Evolutionary conservation across 2,329 filamentous ascomycete species (phyloP).

Genomic region (Tolypocladium album): DNA sequence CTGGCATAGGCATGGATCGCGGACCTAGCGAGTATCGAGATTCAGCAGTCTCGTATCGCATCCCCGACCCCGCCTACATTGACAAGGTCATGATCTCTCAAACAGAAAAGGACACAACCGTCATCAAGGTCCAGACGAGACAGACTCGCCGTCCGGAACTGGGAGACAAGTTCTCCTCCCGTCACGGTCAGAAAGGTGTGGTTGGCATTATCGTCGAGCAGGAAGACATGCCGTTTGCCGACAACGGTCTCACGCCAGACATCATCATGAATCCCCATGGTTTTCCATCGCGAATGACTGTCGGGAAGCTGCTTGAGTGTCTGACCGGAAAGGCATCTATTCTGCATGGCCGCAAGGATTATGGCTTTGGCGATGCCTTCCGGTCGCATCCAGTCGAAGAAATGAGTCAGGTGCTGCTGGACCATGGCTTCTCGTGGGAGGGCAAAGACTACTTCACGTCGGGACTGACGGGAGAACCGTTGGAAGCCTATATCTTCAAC

Average conservation of each 20-base stretch:
- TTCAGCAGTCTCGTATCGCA: conserved; percentile 66
- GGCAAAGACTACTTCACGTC: conserved; percentile 96
- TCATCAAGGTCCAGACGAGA: conserved; percentile 92
- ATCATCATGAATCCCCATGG: conserved; percentile 99
- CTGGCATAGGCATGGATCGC: conserved; percentile 58
- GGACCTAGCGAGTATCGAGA: conserved; percentile 55
- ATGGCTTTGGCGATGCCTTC: conserved; percentile 74
- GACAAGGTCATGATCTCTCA: conserved; percentile 94
- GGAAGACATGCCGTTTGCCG: conserved; percentile 93
- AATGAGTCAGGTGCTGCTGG: conserved; percentile 76
- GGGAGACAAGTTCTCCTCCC: conserved; percentile 96
- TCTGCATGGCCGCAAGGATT: conserved; percentile 73
- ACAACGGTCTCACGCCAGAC: conserved; percentile 83
- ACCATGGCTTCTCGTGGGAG: conserved; percentile 88
- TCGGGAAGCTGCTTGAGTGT: conserved; percentile 94
- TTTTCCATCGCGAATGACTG: conserved; percentile 99
- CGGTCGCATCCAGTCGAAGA: conserved; percentile 75
- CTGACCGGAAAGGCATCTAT: conserved; percentile 91
- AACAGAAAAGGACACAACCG: conserved; percentile 73
- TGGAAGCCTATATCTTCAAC: conserved; percentile 96
- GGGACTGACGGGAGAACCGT: conserved; percentile 85
- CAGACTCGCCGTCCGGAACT: conserved; percentile 92
- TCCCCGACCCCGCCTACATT: conserved; percentile 77
- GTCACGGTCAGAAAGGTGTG: conserved; percentile 96
- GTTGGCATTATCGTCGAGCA: conserved; percentile 94